phyloP scores from a whole-genome alignment of 805 yeast genomes.

The Yamadazyma laniorum region DNA sequence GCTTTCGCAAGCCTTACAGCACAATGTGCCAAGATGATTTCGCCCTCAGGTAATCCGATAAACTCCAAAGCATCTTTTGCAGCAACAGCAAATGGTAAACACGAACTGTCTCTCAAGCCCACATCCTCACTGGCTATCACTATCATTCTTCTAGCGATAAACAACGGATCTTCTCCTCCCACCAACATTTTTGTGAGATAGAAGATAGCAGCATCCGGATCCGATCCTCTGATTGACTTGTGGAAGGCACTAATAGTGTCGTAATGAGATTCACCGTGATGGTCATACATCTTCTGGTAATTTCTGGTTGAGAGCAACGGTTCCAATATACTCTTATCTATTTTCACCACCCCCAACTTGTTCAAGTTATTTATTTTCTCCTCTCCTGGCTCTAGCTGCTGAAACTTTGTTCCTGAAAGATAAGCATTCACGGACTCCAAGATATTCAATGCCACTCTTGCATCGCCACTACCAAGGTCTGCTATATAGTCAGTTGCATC shows the following conservation, averaged over 20 bases:
- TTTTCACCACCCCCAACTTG: constrained; percentile 36
- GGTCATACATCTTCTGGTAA: constrained; percentile 65
- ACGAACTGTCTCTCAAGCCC: constrained; percentile 79
- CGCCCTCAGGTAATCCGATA: constrained; percentile 94
- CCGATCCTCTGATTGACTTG: constrained; percentile 85
- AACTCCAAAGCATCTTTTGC: constrained; percentile 84
- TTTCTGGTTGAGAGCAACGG: constrained; percentile 43
- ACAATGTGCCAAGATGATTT: constrained; percentile 84
- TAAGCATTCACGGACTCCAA: constrained; percentile 70
- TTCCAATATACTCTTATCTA: constrained; percentile 39
- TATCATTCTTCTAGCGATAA: constrained; percentile 86
- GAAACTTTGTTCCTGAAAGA: constrained; percentile 32
- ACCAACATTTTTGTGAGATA: constrained; percentile 84
- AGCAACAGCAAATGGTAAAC: constrained; percentile 83
- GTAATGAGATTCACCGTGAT: constrained; percentile 88
- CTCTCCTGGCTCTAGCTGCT: constrained; percentile 16
- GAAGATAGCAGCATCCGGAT: constrained; percentile 86
- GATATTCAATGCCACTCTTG: constrained; percentile 76
- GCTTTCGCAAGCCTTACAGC: constrained; percentile 88
- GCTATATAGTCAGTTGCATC: constrained; percentile 68
- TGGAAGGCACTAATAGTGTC: constrained; percentile 96
- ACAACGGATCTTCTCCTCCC: constrained; percentile 93
- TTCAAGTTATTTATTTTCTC: constrained; percentile 13
- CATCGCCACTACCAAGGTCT: constrained; percentile 81
- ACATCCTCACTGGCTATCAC: constrained; percentile 94